Evolutionary conservation across 768 basidiomycete genomes (phyloP).

Genomic region (Lentinula lateritia): DNA sequence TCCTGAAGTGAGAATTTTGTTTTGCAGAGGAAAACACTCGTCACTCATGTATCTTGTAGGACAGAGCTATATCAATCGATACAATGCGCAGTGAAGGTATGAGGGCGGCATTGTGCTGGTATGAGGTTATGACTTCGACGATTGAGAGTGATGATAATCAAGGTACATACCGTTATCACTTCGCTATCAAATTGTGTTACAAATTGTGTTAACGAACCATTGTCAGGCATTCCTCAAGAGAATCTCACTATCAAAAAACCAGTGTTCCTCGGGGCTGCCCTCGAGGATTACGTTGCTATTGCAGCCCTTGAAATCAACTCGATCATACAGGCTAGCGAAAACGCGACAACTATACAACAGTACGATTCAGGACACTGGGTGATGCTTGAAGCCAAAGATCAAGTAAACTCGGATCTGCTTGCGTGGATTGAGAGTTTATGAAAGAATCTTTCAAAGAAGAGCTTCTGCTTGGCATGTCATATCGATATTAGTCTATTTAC

Average conservation of each 20-base stretch:
- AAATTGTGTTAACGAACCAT: not conserved
- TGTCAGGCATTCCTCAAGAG: slow-evolving; percentile 19
- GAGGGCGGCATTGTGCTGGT: not conserved
- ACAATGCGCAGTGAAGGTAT: not conserved
- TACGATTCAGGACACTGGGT: not conserved
- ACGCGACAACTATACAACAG: not conserved
- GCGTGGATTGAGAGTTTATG: not conserved
- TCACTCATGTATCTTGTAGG: not conserved
- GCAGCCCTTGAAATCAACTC: not conserved
- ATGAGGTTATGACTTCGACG: not conserved
- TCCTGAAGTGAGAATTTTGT: not conserved
- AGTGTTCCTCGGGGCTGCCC: slow-evolving; percentile 27
- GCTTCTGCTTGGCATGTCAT: no score
- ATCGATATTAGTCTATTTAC: no score
- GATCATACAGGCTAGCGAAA: not conserved
- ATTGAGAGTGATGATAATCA: not conserved
- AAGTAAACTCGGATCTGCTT: not conserved
- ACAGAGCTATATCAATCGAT: not conserved
- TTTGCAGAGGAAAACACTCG: not conserved
- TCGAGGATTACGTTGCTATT: slow-evolving; percentile 22
- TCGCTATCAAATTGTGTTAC: not conserved
- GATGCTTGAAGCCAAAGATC: not conserved
- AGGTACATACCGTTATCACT: not conserved
- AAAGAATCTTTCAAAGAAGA: not conserved
- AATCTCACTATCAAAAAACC: slow-evolving; percentile 25